Conservation (phyloP, 371 early-diverging fungal species). For the Apophysomyces elegans region DNA sequence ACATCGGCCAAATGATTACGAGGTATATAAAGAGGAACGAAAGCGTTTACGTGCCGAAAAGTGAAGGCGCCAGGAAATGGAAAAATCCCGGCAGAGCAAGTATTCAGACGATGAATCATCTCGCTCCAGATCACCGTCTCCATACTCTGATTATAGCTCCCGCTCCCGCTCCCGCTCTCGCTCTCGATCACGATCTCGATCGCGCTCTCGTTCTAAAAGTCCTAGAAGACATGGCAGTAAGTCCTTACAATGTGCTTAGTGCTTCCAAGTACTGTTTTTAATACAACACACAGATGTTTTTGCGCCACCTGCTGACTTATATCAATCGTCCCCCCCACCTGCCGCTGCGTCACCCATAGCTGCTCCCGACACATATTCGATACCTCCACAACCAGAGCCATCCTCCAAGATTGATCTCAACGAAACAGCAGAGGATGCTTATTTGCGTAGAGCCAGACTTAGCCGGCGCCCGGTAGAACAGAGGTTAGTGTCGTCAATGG, state of each 20-base stretch:
- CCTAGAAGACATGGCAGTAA: slow-evolving; percentile 22
- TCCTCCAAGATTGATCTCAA: slow-evolving; percentile 35
- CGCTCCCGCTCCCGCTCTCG: slow-evolving; percentile 32
- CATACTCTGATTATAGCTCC: slow-evolving; percentile 24
- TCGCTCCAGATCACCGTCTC: slow-evolving; percentile 29
- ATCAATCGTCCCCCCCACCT: slow-evolving; percentile 14
- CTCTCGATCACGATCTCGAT: slow-evolving; percentile 31
- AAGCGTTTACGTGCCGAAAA: slow-evolving; percentile 35
- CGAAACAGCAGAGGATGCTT: slow-evolving; percentile 75
- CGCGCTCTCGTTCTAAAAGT: slow-evolving; percentile 32
- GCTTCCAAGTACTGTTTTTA: not conserved
- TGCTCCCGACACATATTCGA: not conserved
- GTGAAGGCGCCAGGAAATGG: slow-evolving; percentile 15
- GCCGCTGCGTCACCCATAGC: slow-evolving; percentile 15
- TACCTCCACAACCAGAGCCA: slow-evolving; percentile 15
- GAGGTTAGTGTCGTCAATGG: not conserved
- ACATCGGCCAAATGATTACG: slow-evolving; percentile 65
- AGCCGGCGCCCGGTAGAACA: slow-evolving; percentile 31
- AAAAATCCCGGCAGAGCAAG: slow-evolving; percentile 31
- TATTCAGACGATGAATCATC: slow-evolving; percentile 25
- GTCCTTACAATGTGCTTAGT: not conserved
- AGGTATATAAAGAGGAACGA: slow-evolving; percentile 59
- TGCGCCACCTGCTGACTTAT: slow-evolving; percentile 34
- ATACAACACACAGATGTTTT: slow-evolving; percentile 18
- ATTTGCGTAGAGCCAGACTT: slow-evolving; percentile 62